These are phyloP conservation scores for Chlorella ohadii DNA, from an alignment of 139 green algal species.

Conservation along the genomic window DNA sequence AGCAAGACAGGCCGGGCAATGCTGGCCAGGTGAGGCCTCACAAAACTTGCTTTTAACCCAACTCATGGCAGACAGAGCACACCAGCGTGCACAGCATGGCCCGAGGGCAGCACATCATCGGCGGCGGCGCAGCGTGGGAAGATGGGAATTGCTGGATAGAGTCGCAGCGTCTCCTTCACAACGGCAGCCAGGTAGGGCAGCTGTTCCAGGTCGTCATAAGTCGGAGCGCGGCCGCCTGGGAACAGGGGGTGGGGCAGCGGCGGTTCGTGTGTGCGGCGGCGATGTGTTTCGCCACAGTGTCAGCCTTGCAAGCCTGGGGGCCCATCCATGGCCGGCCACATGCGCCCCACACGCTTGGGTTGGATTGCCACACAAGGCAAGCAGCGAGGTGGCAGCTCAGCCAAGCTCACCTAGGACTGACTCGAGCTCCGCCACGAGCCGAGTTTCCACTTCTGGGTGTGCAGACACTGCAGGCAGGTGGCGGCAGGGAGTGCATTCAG, in stretches of 20 bases:
- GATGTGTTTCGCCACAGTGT: too few species aligned
- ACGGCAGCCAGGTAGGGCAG: slow-evolving; percentile 54
- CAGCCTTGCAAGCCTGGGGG: too few species aligned
- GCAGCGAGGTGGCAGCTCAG: too few species aligned
- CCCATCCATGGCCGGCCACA: too few species aligned
- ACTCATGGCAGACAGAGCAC: neutral
- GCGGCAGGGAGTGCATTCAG: too few species aligned
- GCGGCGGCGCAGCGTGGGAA: slow-evolving; percentile 66
- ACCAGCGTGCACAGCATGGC: slow-evolving; percentile 46
- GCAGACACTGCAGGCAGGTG: slow-evolving; percentile 43
- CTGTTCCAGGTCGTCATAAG: slow-evolving; percentile 42
- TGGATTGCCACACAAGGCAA: too few species aligned
- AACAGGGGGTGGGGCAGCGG: too few species aligned
- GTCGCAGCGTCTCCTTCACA: slow-evolving; percentile 60
- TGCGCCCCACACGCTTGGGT: too few species aligned
- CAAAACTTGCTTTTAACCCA: too few species aligned
- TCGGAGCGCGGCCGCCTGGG: slow-evolving; percentile 15
- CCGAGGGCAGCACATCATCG: slow-evolving; percentile 66
- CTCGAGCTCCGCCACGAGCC: slow-evolving; percentile 58
- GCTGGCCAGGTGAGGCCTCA: too few species aligned
- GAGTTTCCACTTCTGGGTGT: slow-evolving; percentile 61
- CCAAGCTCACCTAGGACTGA: slow-evolving; percentile 53
- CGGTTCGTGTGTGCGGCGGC: neutral
- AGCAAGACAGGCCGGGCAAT: too few species aligned
- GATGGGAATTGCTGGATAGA: slow-evolving; percentile 80